phyloP scores from a whole-genome alignment of 225 moss, liverwort and hornwort genomes.

The Sphagnum contortum region DNA sequence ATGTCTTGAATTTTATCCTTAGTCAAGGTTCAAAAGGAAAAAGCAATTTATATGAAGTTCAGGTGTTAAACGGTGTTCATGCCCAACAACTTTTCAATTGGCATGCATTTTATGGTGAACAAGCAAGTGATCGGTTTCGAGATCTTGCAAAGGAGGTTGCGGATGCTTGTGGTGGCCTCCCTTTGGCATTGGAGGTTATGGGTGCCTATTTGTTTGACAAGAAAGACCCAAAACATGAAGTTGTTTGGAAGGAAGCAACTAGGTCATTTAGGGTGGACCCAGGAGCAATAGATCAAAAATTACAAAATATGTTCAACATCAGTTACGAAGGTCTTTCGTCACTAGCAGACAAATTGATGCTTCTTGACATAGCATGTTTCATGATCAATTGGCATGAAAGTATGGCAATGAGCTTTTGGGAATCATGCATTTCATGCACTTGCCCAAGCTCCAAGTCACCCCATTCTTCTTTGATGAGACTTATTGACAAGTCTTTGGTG shows the following conservation, averaged over 20 bases:
- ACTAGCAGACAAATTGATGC: conserved; percentile 18
- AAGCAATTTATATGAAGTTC: conserved; percentile 4
- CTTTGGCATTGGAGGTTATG: conserved; percentile 17
- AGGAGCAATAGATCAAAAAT: conserved; percentile 9
- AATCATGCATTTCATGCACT: conserved; percentile 24
- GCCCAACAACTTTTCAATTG: conserved; percentile 18
- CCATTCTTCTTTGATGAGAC: conserved; percentile 14
- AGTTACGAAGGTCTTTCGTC: conserved; percentile 18
- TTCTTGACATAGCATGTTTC: conserved; percentile 24
- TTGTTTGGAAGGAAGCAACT: conserved; percentile 27
- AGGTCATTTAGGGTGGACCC: conserved; percentile 16
- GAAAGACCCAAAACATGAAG: conserved; percentile 9
- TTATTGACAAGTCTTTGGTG: conserved; percentile 28
- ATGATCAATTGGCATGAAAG: conserved; percentile 12
- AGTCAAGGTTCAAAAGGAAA: conserved; percentile 16
- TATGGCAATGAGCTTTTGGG: conserved; percentile 16
- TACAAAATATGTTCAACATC: conserved; percentile 13
- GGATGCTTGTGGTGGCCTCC: conserved; percentile 16
- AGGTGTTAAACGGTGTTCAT: background rate
- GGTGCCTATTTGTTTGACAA: conserved; percentile 25
- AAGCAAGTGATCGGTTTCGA: conserved; percentile 14
- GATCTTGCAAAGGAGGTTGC: conserved; percentile 28
- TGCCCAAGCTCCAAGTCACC: background rate
- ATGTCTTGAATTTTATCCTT: background rate
- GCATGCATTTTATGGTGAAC: conserved; percentile 28